Base-by-base conservation (phyloP, 305 asterid species). In the Fraxinus velutina region DNA sequence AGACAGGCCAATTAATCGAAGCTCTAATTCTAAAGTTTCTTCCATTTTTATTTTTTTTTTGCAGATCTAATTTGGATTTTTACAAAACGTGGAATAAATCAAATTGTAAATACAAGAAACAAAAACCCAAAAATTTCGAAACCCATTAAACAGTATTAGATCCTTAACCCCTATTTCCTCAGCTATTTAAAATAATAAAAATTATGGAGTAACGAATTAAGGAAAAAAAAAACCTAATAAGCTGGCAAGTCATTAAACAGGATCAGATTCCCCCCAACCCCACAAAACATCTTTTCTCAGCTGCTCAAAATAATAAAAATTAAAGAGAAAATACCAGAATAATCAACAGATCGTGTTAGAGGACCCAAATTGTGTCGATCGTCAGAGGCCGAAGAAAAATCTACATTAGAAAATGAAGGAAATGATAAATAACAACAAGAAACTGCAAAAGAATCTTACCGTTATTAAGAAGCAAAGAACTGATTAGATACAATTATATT, bases 281-380 rank as follows among this genome's bases (percentile, higher is more conserved):
- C 75, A 68, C 39, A n/a, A 68, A 29, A 30, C 75, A 21, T 42
- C 5, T 33, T 30, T 47, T 10, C 37, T 52, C 55, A 71, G 62
- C 77, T 57, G 34, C 77, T n/a, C 60, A 76, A 79, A 62, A 77
- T 62, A 78, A 75, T 47, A 27, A 15, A 64, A 44, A 15, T n/a
- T 9, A 37, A 24, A 36, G 75, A 79, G 39, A 30, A 29, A 30
- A 68, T 29, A 66, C 52, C 27, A 75, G 12, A 57, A 44, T 52
- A 77, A 77, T 42, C n/a, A 33, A 73, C 19, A 75, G 78, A 79
- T 73, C 21, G 12, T 81, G 12, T 57, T 32, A 34, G 80, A 10
- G 79, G 80, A 78, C 76, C 79, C 77, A 81, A 82, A 86, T 66
- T 76, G 15, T 21, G 33, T 22, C 77, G 75, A 80, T 50, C 50